These are phyloP conservation scores for Vanderwaltozyma tropicalis DNA, from an alignment of 805 yeast genomes.

Conservation along the genomic window DNA sequence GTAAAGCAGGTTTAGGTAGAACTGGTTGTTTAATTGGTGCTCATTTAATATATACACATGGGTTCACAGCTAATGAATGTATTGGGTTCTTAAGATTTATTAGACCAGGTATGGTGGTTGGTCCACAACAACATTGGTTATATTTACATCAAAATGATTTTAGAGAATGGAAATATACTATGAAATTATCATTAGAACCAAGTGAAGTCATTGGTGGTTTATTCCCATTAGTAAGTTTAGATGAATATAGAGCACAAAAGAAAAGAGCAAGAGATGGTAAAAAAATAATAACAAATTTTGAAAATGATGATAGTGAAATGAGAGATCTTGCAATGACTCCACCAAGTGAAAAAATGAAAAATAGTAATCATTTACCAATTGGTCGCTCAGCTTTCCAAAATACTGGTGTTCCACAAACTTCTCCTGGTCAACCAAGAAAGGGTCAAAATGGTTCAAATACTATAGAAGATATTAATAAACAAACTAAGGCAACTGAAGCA, in stretches of 20 bases:
- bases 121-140: constrained; percentile 98
- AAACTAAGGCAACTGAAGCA: too few species aligned
- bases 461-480: constrained; percentile 26
- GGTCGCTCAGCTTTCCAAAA: constrained; percentile 16
- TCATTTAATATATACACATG: constrained; percentile 88
- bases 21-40: constrained; percentile 98
- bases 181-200: constrained; percentile 64
- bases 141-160: constrained; percentile 93
- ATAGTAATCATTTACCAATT: background rate
- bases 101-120: constrained; percentile 99
- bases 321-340: constrained; percentile 24
- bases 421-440: constrained; percentile 97
- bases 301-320: constrained; percentile 14
- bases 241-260: constrained; percentile 47
- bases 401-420: constrained; percentile 64
- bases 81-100: constrained; percentile 93
- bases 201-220: constrained; percentile 59
- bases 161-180: constrained; percentile 91
- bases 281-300: constrained; percentile 15
- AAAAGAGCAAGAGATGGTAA: constrained; percentile 23
- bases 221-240: constrained; percentile 50
- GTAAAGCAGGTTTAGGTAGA: constrained; percentile 96
- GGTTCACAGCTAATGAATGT: constrained; percentile 94
- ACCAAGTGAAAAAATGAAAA: constrained; percentile 21
- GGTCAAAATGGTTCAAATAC: constrained; percentile 26